Evolutionary conservation across 2,329 filamentous ascomycete species (phyloP), one percentile per base, ranked within the genome.

Genomic region (Aschersonia sp.): DNA sequence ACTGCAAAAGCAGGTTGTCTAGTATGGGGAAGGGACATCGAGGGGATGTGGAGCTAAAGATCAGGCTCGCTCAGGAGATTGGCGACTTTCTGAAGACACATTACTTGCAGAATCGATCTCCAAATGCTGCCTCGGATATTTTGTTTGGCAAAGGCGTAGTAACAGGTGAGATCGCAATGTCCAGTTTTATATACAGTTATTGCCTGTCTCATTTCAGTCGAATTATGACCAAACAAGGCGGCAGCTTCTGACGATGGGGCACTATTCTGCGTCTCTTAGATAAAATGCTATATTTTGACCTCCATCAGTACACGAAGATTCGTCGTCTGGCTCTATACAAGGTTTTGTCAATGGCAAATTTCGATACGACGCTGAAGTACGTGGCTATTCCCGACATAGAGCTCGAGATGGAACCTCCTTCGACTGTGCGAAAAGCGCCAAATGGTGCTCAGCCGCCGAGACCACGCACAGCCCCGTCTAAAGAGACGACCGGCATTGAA

Each of bases 331-430:
- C 49, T 5, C 45, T 55, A 35, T 42, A 55, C 44, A 50, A 55
- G 12, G 45, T 58, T 6, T 29, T 52, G 31, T 51, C 49, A 12
- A 52, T 49, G 9, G 48, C 56, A 10, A 52, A 52, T 31, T 60
- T 59, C 43, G 58, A 60, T 31, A 49, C 54, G 3, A 55, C 55
- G 28, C 51, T 60, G 3, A 54, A 58, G 50, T 60, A 60, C 40
- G 58, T 61, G 2, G 55, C 52, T 4, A 52, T 59, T 20, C 57
- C 56, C 3, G 49, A 51, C 10, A 32, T 55, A 32, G 47, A 43
- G 5, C 44, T 50, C n/a, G 47, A 50, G 5, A 40, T 46, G 4
- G 51, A 51, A 31, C 45, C 47, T 31, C n/a, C 2, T 10, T 51
- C 50, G 29, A n/a, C 45, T 38, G 7, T 3, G 45, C 47, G 12